Base-by-base conservation (phyloP, 1,139 yeast species). In the Zygosaccharomyces pseudobailii region DNA sequence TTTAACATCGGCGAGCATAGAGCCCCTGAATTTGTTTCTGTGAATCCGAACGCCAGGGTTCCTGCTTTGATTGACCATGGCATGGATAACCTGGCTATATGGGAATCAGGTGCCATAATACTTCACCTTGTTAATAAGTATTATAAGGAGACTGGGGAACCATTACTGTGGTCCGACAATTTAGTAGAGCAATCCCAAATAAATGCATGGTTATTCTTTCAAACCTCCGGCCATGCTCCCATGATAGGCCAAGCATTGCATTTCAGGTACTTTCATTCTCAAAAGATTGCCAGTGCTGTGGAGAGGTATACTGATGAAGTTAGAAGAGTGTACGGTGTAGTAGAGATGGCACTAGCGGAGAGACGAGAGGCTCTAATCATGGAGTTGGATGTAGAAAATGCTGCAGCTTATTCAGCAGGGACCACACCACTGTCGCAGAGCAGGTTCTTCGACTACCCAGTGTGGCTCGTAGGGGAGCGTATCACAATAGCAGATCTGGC, bases 231-330 rank as follows among this genome's bases (percentile, higher is more conserved):
- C 10, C 97, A 89, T 65, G 96, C 97, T 0, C 97, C 97, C 24
- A 90, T 90, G 96, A 87, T 90, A 60, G 97, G 97, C 22, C 97
- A 90, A 67, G 97, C 97, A 3, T 76, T 89, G 58, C 97, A 90
- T 72, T 90, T 90, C 72, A 76, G 92, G 59, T 87, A 87, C 67
- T 89, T 89, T 74, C 97, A 90, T 67, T 78, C 92, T 6, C 85
- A 86, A 50, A 85, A 84, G 50, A 88, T 90, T 3, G 88, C 92
- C 19, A 80, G 89, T 54, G 97, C 97, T 2, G 87, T 89, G 31
- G 95, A 87, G 59, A 75, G 97, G 61, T 90, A 90, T 67, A 84
- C 89, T 1, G 96, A 88, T 58, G 97, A 90, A 69, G 97, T 90
- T 22, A 76, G 96, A 61, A 75, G 97, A 55, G 96, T 90, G 27